phyloP scores from a whole-genome alignment of 805 yeast species.

The Candida boleticola region DNA sequence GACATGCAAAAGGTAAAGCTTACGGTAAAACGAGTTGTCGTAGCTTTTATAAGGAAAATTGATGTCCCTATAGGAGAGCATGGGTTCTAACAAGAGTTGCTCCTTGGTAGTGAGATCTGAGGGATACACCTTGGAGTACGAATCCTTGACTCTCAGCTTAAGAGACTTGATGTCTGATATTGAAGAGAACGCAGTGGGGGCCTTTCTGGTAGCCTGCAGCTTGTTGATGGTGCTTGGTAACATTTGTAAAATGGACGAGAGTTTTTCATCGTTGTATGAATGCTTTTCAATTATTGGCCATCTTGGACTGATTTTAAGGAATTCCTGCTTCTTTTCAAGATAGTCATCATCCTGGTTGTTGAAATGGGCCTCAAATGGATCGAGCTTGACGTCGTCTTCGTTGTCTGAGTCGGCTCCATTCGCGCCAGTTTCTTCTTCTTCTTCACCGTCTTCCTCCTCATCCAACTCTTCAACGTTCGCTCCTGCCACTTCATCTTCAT shows the following conservation, averaged over 20 bases:
- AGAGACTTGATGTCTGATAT: slow-evolving; percentile 5
- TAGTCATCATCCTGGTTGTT: slow-evolving; percentile 45
- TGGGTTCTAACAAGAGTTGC: slow-evolving; percentile 53
- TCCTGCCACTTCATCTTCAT: slow-evolving; percentile 32
- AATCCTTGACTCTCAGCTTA: slow-evolving; percentile 27
- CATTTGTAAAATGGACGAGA: slow-evolving; percentile 29
- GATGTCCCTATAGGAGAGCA: slow-evolving; percentile 73
- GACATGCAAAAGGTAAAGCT: slow-evolving; percentile 65
- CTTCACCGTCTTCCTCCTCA: slow-evolving; percentile 18
- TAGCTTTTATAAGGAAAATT: slow-evolving; percentile 54
- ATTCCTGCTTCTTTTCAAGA: slow-evolving; percentile 25
- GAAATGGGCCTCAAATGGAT: slow-evolving; percentile 80
- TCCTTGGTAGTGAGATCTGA: slow-evolving; percentile 38
- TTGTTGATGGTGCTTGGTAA: slow-evolving; percentile 34
- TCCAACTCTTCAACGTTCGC: slow-evolving; percentile 25
- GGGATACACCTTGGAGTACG: slow-evolving; percentile 16
- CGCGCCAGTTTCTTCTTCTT: slow-evolving; percentile 22
- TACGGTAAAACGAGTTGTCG: slow-evolving; percentile 55
- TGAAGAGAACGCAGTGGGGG: slow-evolving; percentile 15
- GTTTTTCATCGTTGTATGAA: slow-evolving; percentile 18
- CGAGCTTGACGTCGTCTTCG: slow-evolving; percentile 42
- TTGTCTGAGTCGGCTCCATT: slow-evolving; percentile 31
- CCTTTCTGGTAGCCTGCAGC: slow-evolving; percentile 12
- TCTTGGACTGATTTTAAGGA: slow-evolving; percentile 15
- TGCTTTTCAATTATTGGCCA: slow-evolving; percentile 26